Conservation (phyloP, 495 filamentous ascomycete species). For the Penicillium flavigenum region DNA sequence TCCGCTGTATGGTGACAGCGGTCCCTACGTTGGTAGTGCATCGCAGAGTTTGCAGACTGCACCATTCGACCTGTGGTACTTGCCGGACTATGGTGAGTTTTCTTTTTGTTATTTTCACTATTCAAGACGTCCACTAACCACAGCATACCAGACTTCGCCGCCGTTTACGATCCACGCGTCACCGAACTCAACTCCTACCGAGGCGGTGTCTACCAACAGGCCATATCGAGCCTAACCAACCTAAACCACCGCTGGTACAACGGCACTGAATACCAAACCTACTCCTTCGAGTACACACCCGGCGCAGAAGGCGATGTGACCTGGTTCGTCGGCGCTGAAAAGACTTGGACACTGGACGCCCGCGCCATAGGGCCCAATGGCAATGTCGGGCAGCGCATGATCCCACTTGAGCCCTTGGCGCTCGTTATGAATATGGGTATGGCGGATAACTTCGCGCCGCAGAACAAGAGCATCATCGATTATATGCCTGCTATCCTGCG, state of each 20-base stretch:
- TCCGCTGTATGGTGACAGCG: slow-evolving; percentile 48
- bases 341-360: slow-evolving; percentile 66
- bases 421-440: slow-evolving; percentile 74
- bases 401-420: slow-evolving; percentile 70
- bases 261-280: slow-evolving; percentile 67
- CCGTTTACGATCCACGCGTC: slow-evolving; percentile 58
- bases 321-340: slow-evolving; percentile 66
- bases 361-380: slow-evolving; percentile 68
- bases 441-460: slow-evolving; percentile 62
- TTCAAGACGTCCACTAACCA: not conserved
- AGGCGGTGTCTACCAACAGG: slow-evolving; percentile 71
- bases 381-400: slow-evolving; percentile 67
- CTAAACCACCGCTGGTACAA: slow-evolving; percentile 79
- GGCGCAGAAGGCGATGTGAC: slow-evolving; percentile 59
- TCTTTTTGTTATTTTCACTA: not conserved
- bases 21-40: slow-evolving; percentile 54
- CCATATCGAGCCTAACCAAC: slow-evolving; percentile 67
- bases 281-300: slow-evolving; percentile 71
- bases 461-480: slow-evolving; percentile 55
- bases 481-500: slow-evolving; percentile 68
- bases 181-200: slow-evolving; percentile 64
- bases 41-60: slow-evolving; percentile 74
- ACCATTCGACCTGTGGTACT: slow-evolving; percentile 75
- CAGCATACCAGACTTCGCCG: slow-evolving; percentile 50
- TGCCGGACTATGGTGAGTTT: slow-evolving; percentile 62